Percentiles rank a stretch among this genome's conserved stretches.
phyloP scores from a whole-genome alignment of 257 asterid species.

The Prunella vulgaris region DNA sequence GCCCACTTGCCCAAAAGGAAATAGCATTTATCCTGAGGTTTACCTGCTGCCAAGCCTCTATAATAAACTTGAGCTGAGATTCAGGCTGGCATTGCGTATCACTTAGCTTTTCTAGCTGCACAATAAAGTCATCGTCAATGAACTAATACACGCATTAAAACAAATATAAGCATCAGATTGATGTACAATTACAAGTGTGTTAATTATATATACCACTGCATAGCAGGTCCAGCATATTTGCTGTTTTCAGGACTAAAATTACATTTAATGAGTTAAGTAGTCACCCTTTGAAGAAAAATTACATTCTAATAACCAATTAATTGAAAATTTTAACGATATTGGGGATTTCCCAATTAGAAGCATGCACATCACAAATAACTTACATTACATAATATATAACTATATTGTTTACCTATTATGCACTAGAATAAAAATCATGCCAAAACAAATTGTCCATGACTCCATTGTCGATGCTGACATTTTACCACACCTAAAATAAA shows the following conservation, averaged over 20 bases:
- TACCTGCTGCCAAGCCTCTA: conserved; percentile 99
- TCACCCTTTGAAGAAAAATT: neutral
- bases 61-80: conserved; percentile 89
- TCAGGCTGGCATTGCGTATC: conserved; percentile 88
- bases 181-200: neutral
- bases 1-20: neutral
- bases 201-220: neutral
- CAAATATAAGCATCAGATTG: neutral
- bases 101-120: conserved; percentile 92
- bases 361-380: neutral
- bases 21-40: neutral
- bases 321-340: neutral
- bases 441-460: neutral
- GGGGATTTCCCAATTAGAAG: neutral
- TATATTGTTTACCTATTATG: neutral
- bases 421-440: neutral
- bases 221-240: neutral
- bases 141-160: conserved; percentile 5
- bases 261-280: neutral
- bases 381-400: neutral
- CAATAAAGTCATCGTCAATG: conserved; percentile 20
- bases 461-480: neutral
- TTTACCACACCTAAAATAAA: neutral
- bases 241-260: neutral
- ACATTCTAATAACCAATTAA: neutral